These are phyloP conservation scores for Scalesia atractyloides DNA, from an alignment of 129 eudicot genomes.

Conservation along the genomic window DNA sequence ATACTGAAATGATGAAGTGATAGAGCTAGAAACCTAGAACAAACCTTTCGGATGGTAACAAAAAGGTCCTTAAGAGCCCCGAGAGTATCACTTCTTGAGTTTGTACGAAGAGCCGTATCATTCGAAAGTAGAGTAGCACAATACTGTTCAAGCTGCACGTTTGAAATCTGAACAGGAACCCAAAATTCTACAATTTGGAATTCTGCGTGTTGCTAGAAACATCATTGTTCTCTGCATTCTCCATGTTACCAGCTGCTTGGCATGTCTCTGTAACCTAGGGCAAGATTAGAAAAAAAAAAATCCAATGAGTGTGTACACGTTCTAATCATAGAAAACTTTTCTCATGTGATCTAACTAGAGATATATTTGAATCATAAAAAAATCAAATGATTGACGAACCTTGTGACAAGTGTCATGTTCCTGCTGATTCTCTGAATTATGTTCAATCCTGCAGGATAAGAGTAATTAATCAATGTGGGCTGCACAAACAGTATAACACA, in stretches of 20 bases:
- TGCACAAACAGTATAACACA: slow-evolving; percentile 13
- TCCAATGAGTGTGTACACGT: slow-evolving; percentile 10
- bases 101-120: slow-evolving; percentile 47
- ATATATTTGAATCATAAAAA: slow-evolving; percentile 5
- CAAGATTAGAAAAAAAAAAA: slow-evolving; percentile 8
- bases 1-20: slow-evolving; percentile 9
- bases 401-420: slow-evolving; percentile 51
- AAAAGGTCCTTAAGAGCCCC: slow-evolving; percentile 63
- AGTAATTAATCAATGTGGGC: slow-evolving; percentile 17
- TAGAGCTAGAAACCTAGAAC: slow-evolving; percentile 12
- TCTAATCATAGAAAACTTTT: background rate
- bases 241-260: slow-evolving; percentile 35
- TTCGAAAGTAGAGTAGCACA: slow-evolving; percentile 70
- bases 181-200: slow-evolving; percentile 76
- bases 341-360: background rate
- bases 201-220: slow-evolving; percentile 7
- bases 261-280: slow-evolving; percentile 50
- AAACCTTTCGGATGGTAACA: slow-evolving; percentile 64
- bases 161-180: slow-evolving; percentile 80
- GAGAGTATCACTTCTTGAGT: slow-evolving; percentile 47
- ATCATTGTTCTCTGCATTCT: slow-evolving; percentile 32
- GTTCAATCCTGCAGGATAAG: slow-evolving; percentile 48
- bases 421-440: slow-evolving; percentile 41
- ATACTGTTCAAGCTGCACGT: slow-evolving; percentile 90
- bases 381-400: slow-evolving; percentile 42